phyloP scores from a whole-genome alignment of 140 eudicot genomes.

The Senecio squalidus region DNA sequence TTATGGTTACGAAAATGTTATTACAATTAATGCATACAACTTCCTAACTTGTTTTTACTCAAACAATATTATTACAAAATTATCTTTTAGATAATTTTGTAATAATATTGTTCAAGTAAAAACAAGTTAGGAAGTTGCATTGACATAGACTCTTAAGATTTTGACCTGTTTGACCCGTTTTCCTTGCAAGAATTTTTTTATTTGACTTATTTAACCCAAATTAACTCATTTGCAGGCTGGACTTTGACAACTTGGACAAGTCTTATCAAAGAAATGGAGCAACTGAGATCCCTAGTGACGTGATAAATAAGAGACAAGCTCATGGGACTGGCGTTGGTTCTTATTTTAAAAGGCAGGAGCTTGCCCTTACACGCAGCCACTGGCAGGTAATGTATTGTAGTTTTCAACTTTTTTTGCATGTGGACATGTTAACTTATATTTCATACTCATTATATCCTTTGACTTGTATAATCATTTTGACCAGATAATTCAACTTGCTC shows the following conservation, averaged over 20 bases:
- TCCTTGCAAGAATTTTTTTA: neutral
- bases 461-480: neutral
- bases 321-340: slow-evolving; percentile 72
- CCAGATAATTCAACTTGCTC: slow-evolving; percentile 88
- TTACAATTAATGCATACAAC: too few species aligned
- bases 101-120: neutral
- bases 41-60: too few species aligned
- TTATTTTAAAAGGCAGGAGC: slow-evolving; percentile 72
- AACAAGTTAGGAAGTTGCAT: neutral
- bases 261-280: slow-evolving; percentile 31
- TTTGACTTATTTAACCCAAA: neutral
- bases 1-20: too few species aligned
- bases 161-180: neutral
- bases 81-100: too few species aligned
- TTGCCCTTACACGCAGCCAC: slow-evolving; percentile 61
- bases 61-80: too few species aligned
- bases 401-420: neutral
- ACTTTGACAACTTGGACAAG: slow-evolving; percentile 45
- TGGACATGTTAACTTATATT: slow-evolving; percentile 5
- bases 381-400: slow-evolving; percentile 87
- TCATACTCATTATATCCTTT: neutral
- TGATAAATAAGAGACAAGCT: slow-evolving; percentile 36
- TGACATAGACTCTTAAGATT: neutral
- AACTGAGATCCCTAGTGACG: slow-evolving; percentile 26
- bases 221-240: slow-evolving; percentile 6